These are phyloP conservation scores for Calocybe gangraenosa DNA, from an alignment of 768 basidiomycete species.

Conservation along the genomic window DNA sequence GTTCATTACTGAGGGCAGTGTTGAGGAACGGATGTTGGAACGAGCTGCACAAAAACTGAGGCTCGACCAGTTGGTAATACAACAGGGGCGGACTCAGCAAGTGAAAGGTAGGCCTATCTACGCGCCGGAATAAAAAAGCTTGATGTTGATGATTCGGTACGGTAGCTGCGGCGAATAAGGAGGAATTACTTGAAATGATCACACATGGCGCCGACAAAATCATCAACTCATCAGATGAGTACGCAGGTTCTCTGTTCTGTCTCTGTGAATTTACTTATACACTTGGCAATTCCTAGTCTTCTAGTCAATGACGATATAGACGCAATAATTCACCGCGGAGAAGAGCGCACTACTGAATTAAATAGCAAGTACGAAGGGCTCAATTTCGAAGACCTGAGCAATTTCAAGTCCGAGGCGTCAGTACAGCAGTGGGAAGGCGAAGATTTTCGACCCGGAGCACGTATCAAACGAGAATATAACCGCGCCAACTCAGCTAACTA, in stretches of 20 bases:
- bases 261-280: not conserved
- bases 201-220: conserved; percentile 97
- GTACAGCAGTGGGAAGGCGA: conserved; percentile 96
- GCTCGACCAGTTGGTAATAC: conserved; percentile 94
- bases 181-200: conserved; percentile 97
- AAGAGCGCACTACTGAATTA: conserved; percentile 84
- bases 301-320: conserved; percentile 90
- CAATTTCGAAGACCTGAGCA: conserved; percentile 92
- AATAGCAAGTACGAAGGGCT: conserved; percentile 91
- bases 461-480: conserved; percentile 17
- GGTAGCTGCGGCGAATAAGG: conserved; percentile 88
- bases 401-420: conserved; percentile 92
- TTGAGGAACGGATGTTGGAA: conserved; percentile 94
- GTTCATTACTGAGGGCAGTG: conserved; percentile 95
- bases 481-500: not conserved
- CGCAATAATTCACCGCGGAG: conserved; percentile 85
- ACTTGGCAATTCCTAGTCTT: conserved; percentile 44
- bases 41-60: conserved; percentile 93
- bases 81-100: conserved; percentile 84
- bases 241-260: conserved; percentile 21
- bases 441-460: conserved; percentile 76
- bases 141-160: conserved; percentile 1
- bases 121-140: not conserved
- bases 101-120: conserved; percentile 59
- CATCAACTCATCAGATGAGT: conserved; percentile 78